phyloP scores from a whole-genome alignment of 2,329 filamentous ascomycete species.

The Xylaria polymorpha region DNA sequence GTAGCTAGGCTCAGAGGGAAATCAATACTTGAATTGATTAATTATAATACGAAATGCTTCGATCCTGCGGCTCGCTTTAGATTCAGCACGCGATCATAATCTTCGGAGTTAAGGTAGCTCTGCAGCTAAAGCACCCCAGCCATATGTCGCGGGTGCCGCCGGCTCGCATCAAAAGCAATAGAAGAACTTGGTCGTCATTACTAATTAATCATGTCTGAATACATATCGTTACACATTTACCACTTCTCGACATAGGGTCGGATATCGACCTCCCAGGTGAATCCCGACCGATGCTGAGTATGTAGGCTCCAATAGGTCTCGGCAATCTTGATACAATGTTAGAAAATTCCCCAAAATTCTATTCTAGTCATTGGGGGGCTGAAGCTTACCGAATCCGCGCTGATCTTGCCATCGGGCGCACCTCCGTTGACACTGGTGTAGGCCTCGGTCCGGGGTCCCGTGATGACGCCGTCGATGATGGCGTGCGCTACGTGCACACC shows the following conservation, averaged over 20 bases:
- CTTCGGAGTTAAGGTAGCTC: neutral
- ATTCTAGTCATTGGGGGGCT: no score
- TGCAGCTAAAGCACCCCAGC: neutral
- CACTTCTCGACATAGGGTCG: conserved; percentile 79
- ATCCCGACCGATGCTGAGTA: conserved; percentile 75
- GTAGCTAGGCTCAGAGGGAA: neutral
- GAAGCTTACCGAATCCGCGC: conserved; percentile 70
- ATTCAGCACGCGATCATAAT: neutral
- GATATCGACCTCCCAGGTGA: conserved; percentile 78
- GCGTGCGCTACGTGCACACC: conserved; percentile 80
- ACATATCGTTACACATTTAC: conserved; percentile 33
- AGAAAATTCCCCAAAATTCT: conserved; percentile 21
- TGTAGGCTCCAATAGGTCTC: conserved; percentile 81
- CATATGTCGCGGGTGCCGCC: neutral
- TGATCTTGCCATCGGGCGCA: conserved; percentile 66
- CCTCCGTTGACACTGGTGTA: conserved; percentile 50
- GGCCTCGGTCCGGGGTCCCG: conserved; percentile 73
- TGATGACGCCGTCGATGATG: conserved; percentile 80
- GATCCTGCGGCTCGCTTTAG: no score
- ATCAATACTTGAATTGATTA: neutral
- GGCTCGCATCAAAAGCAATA: neutral
- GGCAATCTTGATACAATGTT: conserved; percentile 66
- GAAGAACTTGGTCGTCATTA: conserved; percentile 17
- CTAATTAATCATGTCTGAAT: conserved; percentile 15
- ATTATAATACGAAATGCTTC: neutral